A percentile compares a stretch with the other conserved stretches of the same genome.
phyloP scores from a whole-genome alignment of 805 yeast species.

The Teunomyces lycoperdinae region DNA sequence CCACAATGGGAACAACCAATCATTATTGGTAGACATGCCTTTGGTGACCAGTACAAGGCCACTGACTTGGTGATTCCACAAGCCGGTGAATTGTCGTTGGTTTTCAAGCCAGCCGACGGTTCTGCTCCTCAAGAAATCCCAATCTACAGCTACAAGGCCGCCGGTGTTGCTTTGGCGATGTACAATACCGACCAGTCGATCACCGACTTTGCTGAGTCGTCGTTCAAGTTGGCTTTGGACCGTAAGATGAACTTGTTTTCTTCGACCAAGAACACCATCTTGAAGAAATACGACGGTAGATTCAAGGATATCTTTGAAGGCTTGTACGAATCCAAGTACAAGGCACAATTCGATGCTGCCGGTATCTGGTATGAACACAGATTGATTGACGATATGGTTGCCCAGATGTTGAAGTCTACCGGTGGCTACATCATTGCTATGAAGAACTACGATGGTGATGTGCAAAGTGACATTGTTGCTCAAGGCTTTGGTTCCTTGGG shows the following conservation, averaged over 20 bases:
- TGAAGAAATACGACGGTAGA: constrained; percentile 79
- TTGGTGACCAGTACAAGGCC: constrained; percentile 82
- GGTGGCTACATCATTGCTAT: constrained; percentile 81
- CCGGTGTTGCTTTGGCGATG: constrained; percentile 81
- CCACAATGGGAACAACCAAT: constrained; percentile 83
- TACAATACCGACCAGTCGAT: constrained; percentile 81
- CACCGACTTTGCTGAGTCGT: constrained; percentile 73
- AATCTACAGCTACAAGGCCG: constrained; percentile 60
- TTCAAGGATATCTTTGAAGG: constrained; percentile 78
- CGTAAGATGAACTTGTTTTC: constrained; percentile 63
- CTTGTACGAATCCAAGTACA: constrained; percentile 58
- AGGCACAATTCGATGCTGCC: constrained; percentile 51
- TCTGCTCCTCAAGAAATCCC: constrained; percentile 44
- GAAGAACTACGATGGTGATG: constrained; percentile 86
- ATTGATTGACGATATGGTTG: constrained; percentile 84
- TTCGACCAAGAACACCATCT: constrained; percentile 77
- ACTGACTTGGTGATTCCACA: constrained; percentile 67
- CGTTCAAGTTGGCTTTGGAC: constrained; percentile 69
- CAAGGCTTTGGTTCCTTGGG: constrained; percentile 87
- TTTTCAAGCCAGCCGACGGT: constrained; percentile 62
- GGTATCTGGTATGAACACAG: constrained; percentile 78
- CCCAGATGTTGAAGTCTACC: constrained; percentile 81
- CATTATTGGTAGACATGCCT: constrained; percentile 83
- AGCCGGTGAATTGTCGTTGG: constrained; percentile 65
- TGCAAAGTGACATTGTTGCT: constrained; percentile 80